Evolutionary conservation across 805 yeast species (phyloP).

Genomic region (Lipomyces japonicus): DNA sequence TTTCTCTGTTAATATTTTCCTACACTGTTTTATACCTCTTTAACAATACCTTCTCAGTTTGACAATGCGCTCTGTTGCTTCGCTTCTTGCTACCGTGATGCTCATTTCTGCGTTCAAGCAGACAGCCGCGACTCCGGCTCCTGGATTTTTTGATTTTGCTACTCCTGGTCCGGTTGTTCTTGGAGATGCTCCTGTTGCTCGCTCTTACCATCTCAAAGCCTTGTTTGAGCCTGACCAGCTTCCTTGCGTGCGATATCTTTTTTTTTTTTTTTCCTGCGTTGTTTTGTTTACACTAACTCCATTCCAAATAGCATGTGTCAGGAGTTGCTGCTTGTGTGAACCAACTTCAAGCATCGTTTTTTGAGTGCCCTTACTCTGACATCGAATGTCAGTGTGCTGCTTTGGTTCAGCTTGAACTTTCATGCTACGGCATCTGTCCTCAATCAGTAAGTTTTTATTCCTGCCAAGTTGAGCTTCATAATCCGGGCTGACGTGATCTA

Average conservation of each 20-base stretch:
- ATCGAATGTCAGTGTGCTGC: constrained; percentile 26
- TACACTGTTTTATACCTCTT: too few species aligned
- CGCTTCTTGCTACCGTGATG: too few species aligned
- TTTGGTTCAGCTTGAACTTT: constrained; percentile 23
- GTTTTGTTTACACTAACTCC: background rate
- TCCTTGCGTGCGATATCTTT: constrained; percentile 21
- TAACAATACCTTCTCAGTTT: too few species aligned
- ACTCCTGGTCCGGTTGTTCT: background rate
- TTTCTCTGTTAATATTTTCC: too few species aligned
- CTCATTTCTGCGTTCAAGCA: background rate
- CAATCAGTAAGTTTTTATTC: constrained; percentile 15
- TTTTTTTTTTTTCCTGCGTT: background rate
- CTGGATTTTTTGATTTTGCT: background rate
- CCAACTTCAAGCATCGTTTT: constrained; percentile 15
- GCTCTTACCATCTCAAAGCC: background rate
- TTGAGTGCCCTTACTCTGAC: constrained; percentile 14
- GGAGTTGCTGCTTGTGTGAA: constrained; percentile 28
- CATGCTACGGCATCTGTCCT: constrained; percentile 28
- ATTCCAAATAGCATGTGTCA: constrained; percentile 16
- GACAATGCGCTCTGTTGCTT: too few species aligned
- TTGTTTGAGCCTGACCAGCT: constrained; percentile 24
- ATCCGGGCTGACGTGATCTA: background rate
- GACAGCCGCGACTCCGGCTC: background rate
- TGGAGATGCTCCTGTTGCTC: background rate
- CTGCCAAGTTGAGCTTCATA: background rate